Conservation (phyloP, 768 basidiomycete genomes). For the Cystoderma amianthinum region DNA sequence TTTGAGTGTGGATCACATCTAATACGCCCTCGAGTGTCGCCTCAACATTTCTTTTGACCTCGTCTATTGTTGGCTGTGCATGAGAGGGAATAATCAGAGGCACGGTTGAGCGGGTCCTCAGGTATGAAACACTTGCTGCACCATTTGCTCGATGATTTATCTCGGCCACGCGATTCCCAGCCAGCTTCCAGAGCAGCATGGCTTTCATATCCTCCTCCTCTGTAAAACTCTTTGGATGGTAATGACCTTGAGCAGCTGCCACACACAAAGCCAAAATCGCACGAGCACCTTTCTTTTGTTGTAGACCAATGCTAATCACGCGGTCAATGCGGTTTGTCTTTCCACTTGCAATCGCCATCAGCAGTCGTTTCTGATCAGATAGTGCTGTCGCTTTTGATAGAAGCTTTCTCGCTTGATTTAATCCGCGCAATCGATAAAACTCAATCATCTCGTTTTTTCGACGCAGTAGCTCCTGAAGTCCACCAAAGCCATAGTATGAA, state of each 20-base stretch:
- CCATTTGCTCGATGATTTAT: conserved; percentile 16
- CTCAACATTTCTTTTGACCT: too few species aligned
- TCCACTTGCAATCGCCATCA: conserved; percentile 15
- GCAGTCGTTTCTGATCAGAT: conserved; percentile 10
- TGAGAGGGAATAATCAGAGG: too few species aligned
- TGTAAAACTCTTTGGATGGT: conserved; percentile 14
- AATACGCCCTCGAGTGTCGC: too few species aligned
- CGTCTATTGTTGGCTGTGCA: too few species aligned
- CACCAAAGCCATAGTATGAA: too few species aligned
- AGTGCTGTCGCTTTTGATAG: conserved; percentile 8
- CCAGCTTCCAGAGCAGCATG: conserved; percentile 14
- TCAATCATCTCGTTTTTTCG: conserved; percentile 6
- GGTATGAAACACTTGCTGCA: too few species aligned
- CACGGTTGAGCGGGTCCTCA: too few species aligned
- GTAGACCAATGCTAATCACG: conserved; percentile 11
- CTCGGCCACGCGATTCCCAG: conserved; percentile 12
- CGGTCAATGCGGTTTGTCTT: conserved; percentile 11
- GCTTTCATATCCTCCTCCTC: conserved; percentile 13
- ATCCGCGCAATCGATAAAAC: conserved; percentile 6
- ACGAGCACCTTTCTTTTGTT: conserved; percentile 6
- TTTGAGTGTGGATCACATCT: too few species aligned
- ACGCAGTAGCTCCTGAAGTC: too few species aligned
- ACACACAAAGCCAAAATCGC: conserved; percentile 4
- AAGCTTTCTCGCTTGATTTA: conserved; percentile 13
- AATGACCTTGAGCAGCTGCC: conserved; percentile 10